Evolutionary conservation across 2,329 filamentous ascomycete species (phyloP).

Genomic region (Ophiognomonia clavigignenti-juglandacearum): DNA sequence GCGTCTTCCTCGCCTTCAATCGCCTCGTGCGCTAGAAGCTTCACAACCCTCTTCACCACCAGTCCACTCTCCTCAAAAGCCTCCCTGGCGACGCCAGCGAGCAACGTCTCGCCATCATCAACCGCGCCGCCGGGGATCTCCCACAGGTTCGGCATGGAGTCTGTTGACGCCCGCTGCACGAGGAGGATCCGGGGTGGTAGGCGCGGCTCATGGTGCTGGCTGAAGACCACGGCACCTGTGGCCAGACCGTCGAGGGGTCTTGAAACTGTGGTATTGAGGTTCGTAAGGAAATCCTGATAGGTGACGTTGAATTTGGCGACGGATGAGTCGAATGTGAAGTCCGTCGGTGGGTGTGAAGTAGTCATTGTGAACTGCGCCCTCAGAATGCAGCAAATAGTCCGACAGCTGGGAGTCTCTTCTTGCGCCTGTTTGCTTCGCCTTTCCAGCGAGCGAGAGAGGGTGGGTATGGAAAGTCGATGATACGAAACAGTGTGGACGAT

Average conservation of each 20-base stretch:
- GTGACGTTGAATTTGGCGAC: conserved; percentile 19
- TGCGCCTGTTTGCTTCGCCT: too few relatives aligned
- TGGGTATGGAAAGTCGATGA: too few relatives aligned
- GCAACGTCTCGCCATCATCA: conserved; percentile 32
- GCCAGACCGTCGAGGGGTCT: conserved; percentile 18
- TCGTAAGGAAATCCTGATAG: conserved; percentile 17
- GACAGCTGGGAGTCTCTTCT: too few relatives aligned
- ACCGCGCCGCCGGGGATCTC: conserved; percentile 37
- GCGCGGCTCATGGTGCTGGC: conserved; percentile 7
- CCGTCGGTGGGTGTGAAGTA: conserved; percentile 11
- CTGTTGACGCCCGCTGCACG: conserved; percentile 33
- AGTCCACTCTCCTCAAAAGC: conserved; percentile 38
- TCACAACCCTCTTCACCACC: conserved; percentile 21
- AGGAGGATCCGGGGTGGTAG: conserved; percentile 28
- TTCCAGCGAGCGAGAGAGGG: too few relatives aligned
- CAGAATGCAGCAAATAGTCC: background rate
- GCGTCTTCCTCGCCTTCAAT: conserved; percentile 8
- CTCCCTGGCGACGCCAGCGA: conserved; percentile 33
- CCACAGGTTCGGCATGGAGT: conserved; percentile 35
- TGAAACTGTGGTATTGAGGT: conserved; percentile 8
- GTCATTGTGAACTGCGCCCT: background rate
- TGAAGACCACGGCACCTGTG: conserved; percentile 26
- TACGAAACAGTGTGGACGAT: too few relatives aligned
- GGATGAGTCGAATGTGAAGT: conserved; percentile 20
- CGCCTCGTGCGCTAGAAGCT: conserved; percentile 6